These are phyloP conservation scores for Metarhizium anisopliae DNA, from an alignment of 2,329 filamentous ascomycete species.

Conservation along the genomic window DNA sequence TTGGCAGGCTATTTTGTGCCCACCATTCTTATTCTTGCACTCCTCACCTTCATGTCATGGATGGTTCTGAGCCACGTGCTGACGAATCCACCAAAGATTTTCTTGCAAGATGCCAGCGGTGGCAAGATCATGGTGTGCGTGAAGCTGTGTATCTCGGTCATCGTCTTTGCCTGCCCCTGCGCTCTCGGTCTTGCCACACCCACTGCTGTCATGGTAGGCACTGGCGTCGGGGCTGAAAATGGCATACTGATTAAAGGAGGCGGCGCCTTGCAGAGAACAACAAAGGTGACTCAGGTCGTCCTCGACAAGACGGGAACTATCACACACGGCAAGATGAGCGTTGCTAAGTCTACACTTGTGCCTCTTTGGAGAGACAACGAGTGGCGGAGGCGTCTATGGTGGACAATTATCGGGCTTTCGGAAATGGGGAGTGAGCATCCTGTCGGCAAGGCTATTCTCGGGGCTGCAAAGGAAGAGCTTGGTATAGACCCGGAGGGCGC, in stretches of 20 bases:
- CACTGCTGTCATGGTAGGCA: constrained; percentile 97
- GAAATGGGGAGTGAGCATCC: constrained; percentile 96
- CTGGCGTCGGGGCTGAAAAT: constrained; percentile 90
- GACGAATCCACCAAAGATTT: constrained; percentile 77
- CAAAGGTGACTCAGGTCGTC: constrained; percentile 81
- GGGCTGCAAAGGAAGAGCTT: constrained; percentile 66
- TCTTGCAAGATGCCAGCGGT: constrained; percentile 69
- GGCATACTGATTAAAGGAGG: constrained; percentile 98
- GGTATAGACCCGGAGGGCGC: constrained; percentile 61
- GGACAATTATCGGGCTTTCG: constrained; percentile 89
- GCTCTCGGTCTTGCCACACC: constrained; percentile 93
- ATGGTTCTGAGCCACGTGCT: constrained; percentile 90
- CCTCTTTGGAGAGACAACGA: constrained; percentile 61
- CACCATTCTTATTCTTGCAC: constrained; percentile 72
- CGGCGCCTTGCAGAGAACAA: constrained; percentile 81
- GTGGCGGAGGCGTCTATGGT: constrained; percentile 72
- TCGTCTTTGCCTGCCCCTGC: constrained; percentile 96
- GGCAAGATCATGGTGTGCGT: constrained; percentile 94
- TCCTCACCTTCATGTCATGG: constrained; percentile 82
- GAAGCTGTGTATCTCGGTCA: constrained; percentile 95
- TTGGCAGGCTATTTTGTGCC: constrained; percentile 94
- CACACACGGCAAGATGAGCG: constrained; percentile 91
- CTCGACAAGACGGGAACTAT: constrained; percentile 95
- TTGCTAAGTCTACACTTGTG: constrained; percentile 61
- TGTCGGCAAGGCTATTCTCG: constrained; percentile 79